These are phyloP conservation scores for Tricholoma furcatifolium DNA, from an alignment of 768 basidiomycete genomes.

Conservation along the genomic window DNA sequence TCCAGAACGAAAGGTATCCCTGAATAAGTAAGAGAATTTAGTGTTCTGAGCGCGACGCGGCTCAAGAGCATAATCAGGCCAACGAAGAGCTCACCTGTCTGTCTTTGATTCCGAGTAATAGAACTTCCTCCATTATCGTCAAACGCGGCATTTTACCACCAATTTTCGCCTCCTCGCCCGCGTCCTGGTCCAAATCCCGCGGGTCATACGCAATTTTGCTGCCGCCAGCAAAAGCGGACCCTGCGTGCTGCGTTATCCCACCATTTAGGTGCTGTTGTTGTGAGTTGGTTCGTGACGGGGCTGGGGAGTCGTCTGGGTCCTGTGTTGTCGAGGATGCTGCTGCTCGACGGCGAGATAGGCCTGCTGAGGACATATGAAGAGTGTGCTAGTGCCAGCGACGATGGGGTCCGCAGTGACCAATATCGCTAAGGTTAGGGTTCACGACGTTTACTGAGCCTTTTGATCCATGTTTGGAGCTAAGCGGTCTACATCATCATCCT, in stretches of 20 bases:
- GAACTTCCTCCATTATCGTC: slow-evolving; percentile 96
- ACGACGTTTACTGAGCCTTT: background rate
- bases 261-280: slow-evolving; percentile 14
- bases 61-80: background rate
- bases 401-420: background rate
- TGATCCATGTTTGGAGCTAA: background rate
- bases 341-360: slow-evolving; percentile 59
- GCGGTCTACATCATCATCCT: too few species aligned
- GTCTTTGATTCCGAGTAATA: slow-evolving; percentile 93
- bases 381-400: background rate
- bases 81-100: slow-evolving; percentile 66
- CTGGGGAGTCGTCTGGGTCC: slow-evolving; percentile 36
- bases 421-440: background rate
- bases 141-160: slow-evolving; percentile 79
- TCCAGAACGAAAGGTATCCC: slow-evolving; percentile 98
- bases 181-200: slow-evolving; percentile 74
- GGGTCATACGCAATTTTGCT: slow-evolving; percentile 93
- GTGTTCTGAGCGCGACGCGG: background rate
- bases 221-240: slow-evolving; percentile 83
- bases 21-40: slow-evolving; percentile 14
- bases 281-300: slow-evolving; percentile 20
- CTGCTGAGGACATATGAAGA: slow-evolving; percentile 44
- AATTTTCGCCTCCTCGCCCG: slow-evolving; percentile 55
- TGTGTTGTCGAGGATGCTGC: slow-evolving; percentile 35
- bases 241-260: slow-evolving; percentile 53